Conservation (phyloP, 164 flowering plant genomes). For the Platanus orientalis region DNA sequence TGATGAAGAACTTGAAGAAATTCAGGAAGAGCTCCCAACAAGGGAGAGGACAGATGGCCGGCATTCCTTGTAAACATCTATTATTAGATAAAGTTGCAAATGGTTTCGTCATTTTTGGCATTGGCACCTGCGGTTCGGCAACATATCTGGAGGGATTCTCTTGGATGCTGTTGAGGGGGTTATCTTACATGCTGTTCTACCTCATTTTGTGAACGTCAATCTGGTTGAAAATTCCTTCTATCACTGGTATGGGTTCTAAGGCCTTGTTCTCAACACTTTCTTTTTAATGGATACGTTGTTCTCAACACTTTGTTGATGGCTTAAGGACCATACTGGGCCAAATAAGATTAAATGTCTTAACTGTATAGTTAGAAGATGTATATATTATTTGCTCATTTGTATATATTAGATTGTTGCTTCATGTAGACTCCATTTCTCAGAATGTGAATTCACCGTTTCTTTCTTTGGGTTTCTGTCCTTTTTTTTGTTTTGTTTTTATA, state of each 20-base stretch:
- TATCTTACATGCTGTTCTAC: too few species aligned
- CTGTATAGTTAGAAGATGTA: not conserved
- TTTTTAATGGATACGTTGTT: too few species aligned
- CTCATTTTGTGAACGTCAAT: not conserved
- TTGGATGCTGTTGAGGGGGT: too few species aligned
- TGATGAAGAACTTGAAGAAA: constrained; percentile 86
- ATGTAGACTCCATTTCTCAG: not conserved
- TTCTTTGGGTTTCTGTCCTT: too few species aligned
- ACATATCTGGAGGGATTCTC: not conserved
- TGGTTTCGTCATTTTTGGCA: not conserved
- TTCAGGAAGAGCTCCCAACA: constrained; percentile 55
- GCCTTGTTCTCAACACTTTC: not conserved
- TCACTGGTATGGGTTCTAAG: not conserved
- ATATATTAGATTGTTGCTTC: not conserved
- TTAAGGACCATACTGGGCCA: not conserved
- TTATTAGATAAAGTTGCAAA: not conserved
- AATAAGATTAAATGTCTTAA: not conserved
- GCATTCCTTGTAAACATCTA: not conserved
- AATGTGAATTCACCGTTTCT: not conserved
- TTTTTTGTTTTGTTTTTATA: too few species aligned
- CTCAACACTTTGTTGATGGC: not conserved
- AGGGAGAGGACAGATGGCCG: constrained; percentile 31
- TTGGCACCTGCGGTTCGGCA: not conserved
- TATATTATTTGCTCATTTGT: not conserved
- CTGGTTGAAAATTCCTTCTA: not conserved